These are phyloP conservation scores for Mycena vitilis DNA, from an alignment of 768 basidiomycete species.

Conservation along the genomic window DNA sequence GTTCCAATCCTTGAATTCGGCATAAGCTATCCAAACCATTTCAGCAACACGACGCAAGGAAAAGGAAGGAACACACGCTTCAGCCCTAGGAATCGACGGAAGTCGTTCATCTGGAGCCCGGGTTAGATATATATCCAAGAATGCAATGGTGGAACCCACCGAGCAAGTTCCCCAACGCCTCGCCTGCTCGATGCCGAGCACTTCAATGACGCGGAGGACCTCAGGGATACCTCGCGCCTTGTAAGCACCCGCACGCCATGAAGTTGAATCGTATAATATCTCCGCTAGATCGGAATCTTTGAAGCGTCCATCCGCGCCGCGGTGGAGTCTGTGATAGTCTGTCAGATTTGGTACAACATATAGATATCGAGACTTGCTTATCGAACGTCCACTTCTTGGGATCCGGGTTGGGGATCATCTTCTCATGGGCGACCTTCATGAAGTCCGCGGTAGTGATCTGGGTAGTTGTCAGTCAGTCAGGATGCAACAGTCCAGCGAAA, in stretches of 20 bases:
- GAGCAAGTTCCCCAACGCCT: conserved; percentile 80
- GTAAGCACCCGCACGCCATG: conserved; percentile 69
- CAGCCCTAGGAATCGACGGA: conserved; percentile 76
- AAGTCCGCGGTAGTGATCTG: conserved; percentile 55
- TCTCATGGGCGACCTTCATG: conserved; percentile 45
- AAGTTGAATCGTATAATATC: conserved; percentile 72
- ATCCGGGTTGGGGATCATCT: conserved; percentile 45
- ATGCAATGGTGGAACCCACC: conserved; percentile 50
- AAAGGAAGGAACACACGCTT: conserved; percentile 56
- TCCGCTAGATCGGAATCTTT: conserved; percentile 70
- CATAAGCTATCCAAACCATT: conserved; percentile 58
- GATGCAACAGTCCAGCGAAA: neutral
- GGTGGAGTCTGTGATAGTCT: conserved; percentile 54
- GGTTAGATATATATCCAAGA: conserved; percentile 4
- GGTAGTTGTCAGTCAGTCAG: neutral
- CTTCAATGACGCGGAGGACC: conserved; percentile 73
- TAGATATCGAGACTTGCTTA: conserved; percentile 47
- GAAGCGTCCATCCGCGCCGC: conserved; percentile 67
- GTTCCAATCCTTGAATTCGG: conserved; percentile 80
- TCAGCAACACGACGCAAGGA: conserved; percentile 20
- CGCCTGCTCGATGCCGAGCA: conserved; percentile 75
- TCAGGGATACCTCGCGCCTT: conserved; percentile 77
- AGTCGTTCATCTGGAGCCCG: conserved; percentile 68
- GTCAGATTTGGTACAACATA: neutral
- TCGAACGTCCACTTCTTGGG: conserved; percentile 67